These are phyloP conservation scores for Citeromyces nyonsensis DNA, from an alignment of 805 yeast genomes.

Conservation along the genomic window DNA sequence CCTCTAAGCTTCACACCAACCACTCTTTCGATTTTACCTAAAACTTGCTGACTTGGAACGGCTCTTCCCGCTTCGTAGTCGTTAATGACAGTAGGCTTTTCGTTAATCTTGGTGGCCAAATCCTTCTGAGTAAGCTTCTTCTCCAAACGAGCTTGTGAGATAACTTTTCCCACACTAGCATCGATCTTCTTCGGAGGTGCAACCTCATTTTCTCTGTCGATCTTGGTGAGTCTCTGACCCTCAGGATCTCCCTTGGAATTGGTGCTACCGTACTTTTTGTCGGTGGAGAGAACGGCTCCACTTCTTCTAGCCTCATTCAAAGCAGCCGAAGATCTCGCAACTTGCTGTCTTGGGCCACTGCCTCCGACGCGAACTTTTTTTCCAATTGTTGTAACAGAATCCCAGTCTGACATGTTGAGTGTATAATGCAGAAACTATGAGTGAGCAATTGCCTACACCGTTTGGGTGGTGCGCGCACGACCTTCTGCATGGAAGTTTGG, in stretches of 20 bases:
- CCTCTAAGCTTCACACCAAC: constrained; percentile 94
- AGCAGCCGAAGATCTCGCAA: constrained; percentile 64
- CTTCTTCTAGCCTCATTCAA: constrained; percentile 90
- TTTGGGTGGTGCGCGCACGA: neutral
- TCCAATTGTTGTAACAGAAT: constrained; percentile 78
- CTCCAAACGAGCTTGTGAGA: constrained; percentile 73
- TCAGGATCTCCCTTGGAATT: constrained; percentile 61
- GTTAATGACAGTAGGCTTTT: constrained; percentile 87
- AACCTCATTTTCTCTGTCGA: constrained; percentile 88
- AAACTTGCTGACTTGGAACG: constrained; percentile 87
- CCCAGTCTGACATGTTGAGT: constrained; percentile 63
- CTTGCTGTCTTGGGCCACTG: constrained; percentile 74
- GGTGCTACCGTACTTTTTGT: constrained; percentile 73
- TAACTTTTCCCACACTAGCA: constrained; percentile 72
- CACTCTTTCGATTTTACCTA: constrained; percentile 86
- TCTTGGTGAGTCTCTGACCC: constrained; percentile 88
- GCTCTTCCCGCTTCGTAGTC: constrained; percentile 97
- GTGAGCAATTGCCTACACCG: neutral
- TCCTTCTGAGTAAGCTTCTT: constrained; percentile 90
- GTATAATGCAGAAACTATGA: neutral
- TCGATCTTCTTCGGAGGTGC: constrained; percentile 87
- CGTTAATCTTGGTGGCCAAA: constrained; percentile 87
- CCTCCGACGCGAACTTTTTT: constrained; percentile 79
- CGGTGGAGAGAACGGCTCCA: constrained; percentile 81
- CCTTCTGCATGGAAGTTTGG: neutral